phyloP scores from a whole-genome alignment of 2,329 filamentous ascomycete species.

The Colletotrichum scovillei region DNA sequence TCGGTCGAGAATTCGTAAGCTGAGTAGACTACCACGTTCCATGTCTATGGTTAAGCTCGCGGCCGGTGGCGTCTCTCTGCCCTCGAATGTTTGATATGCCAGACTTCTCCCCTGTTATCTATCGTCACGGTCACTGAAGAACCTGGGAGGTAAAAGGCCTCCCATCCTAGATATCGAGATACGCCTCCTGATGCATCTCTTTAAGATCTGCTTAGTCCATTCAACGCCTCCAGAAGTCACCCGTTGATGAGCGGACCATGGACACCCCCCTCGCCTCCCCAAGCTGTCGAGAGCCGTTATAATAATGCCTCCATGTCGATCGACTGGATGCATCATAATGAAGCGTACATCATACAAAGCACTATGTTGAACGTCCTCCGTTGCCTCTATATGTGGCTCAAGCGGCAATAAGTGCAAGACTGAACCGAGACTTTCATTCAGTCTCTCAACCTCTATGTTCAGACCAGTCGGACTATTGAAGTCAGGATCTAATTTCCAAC shows the following conservation, averaged over 20 bases:
- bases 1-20: background rate
- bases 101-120: background rate
- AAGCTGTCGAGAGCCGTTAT: background rate
- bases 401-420: background rate
- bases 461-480: background rate
- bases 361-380: background rate
- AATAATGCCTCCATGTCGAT: background rate
- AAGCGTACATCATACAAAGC: background rate
- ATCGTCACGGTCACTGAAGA: background rate
- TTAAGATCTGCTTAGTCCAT: no score
- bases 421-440: background rate
- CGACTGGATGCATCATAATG: background rate
- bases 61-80: background rate
- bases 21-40: background rate
- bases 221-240: background rate
- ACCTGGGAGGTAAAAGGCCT: background rate
- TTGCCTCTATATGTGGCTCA: background rate
- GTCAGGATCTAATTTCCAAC: background rate
- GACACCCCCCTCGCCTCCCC: no score
- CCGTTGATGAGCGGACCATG: background rate
- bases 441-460: background rate
- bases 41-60: background rate
- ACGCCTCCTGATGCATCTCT: no score
- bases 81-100: background rate
- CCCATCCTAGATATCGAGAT: background rate